Evolutionary conservation across 176 grass and related monocot species (phyloP).

Genomic region (Rhynchospora breviuscula): DNA sequence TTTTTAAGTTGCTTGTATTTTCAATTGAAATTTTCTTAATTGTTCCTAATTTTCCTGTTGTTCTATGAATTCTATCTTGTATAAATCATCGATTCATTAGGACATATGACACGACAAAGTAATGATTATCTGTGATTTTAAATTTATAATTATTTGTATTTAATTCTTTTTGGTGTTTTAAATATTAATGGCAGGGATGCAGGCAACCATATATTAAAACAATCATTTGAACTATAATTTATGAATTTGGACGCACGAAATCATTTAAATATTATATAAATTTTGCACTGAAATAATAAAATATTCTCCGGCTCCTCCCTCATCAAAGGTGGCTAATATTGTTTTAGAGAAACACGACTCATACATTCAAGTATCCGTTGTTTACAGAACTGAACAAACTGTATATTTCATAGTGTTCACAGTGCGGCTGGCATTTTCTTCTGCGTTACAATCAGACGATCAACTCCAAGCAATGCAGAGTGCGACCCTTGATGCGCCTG

Average conservation of each 20-base stretch:
- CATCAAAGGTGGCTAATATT: neutral
- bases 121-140: neutral
- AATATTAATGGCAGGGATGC: neutral
- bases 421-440: neutral
- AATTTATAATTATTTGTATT: neutral
- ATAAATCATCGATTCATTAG: neutral
- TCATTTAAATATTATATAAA: neutral
- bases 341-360: neutral
- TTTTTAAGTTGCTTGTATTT: neutral
- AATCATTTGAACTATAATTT: too few relatives aligned
- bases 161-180: neutral
- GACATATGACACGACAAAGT: neutral
- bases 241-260: too few relatives aligned
- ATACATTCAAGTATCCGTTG: neutral
- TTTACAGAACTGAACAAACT: neutral
- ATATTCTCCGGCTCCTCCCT: neutral
- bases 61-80: neutral
- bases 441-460: neutral
- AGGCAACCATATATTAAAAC: neutral
- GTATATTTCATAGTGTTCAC: neutral
- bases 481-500: slow-evolving; percentile 1
- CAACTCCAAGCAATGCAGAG: neutral
- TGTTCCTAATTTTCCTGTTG: neutral
- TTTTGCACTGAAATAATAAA: neutral
- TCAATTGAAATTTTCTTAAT: neutral